Evolutionary conservation across 177 flowering plant genomes (phyloP).

Genomic region (Vitis hybrid): DNA sequence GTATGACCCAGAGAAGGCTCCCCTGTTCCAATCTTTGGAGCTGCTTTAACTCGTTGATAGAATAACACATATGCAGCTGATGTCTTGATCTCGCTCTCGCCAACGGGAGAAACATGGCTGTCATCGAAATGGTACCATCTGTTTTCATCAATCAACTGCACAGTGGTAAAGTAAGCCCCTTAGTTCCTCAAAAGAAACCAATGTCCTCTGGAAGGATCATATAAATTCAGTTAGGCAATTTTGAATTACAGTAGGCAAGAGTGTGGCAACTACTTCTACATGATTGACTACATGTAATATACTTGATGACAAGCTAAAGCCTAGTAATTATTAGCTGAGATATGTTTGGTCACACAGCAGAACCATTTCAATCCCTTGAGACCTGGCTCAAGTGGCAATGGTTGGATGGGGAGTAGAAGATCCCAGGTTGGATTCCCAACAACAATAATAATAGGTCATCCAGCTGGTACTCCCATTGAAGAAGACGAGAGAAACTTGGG

Average conservation of each 20-base stretch:
- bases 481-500: neutral
- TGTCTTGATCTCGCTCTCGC: conserved; percentile 67
- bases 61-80: conserved; percentile 87
- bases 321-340: too few species aligned
- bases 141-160: conserved; percentile 73
- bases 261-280: too few species aligned
- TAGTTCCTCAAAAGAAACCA: neutral
- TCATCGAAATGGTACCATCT: conserved; percentile 94
- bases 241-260: too few species aligned
- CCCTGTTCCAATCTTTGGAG: conserved; percentile 19
- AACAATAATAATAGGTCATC: neutral
- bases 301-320: too few species aligned
- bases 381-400: too few species aligned
- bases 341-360: too few species aligned
- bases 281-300: too few species aligned
- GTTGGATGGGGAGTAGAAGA: too few species aligned
- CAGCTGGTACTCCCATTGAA: too few species aligned
- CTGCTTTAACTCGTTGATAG: conserved; percentile 54
- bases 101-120: conserved; percentile 57
- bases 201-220: neutral
- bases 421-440: too few species aligned
- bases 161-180: neutral
- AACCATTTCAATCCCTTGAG: too few species aligned
- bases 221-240: too few species aligned
- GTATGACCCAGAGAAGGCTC: conserved; percentile 32